Conservation (phyloP, 2,329 filamentous ascomycete genomes). For the Fusarium nematophilum region DNA sequence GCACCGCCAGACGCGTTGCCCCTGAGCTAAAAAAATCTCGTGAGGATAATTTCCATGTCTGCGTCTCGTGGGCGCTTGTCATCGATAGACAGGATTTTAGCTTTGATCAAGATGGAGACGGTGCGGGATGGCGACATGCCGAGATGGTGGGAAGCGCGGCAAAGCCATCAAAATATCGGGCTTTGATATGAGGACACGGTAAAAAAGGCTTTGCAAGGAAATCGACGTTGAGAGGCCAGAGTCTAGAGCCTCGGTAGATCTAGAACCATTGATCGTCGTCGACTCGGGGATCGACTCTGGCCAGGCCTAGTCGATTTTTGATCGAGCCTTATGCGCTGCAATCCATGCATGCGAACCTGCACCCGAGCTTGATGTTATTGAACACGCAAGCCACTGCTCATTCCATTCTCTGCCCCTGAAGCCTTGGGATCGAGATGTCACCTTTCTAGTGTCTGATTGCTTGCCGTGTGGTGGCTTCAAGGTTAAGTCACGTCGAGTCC, state of each 20-base stretch:
- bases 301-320: constrained; percentile 6
- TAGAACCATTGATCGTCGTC: constrained; percentile 38
- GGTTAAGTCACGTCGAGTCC: constrained; percentile 7
- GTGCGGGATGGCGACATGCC: constrained; percentile 36
- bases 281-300: constrained; percentile 3
- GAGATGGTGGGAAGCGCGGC: constrained; percentile 35
- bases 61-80: constrained; percentile 24
- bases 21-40: constrained; percentile 34
- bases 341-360: background rate
- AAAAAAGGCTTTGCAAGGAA: no score
- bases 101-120: constrained; percentile 23
- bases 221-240: no score
- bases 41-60: constrained; percentile 29
- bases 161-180: constrained; percentile 14
- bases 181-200: no score
- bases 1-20: constrained; percentile 25
- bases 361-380: no score
- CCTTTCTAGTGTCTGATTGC: background rate
- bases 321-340: no score
- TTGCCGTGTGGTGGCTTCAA: constrained; percentile 25
- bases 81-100: constrained; percentile 33
- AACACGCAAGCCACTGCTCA: background rate
- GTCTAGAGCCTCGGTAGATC: constrained; percentile 20
- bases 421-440: background rate
- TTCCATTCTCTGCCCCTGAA: background rate